Evolutionary conservation across 805 yeast species (phyloP).

Genomic region (Candida maesae): DNA sequence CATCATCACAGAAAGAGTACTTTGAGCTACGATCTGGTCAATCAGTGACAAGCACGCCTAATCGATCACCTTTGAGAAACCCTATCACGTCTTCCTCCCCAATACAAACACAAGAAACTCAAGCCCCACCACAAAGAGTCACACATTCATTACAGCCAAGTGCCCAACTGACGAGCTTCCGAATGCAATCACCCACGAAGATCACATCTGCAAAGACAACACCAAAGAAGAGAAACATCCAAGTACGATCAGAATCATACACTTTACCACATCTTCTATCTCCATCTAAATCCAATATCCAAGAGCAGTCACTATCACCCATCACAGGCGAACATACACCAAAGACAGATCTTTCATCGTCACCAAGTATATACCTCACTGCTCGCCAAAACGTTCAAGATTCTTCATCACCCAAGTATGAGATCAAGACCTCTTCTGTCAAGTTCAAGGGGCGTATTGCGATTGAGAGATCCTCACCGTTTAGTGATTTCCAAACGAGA

Average conservation of each 20-base stretch:
- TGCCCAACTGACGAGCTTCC: constrained; percentile 26
- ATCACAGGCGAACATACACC: background rate
- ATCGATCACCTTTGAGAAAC: background rate
- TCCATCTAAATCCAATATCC: constrained; percentile 8
- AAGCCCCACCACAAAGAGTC: background rate
- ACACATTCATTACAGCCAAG: constrained; percentile 11
- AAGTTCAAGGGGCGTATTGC: constrained; percentile 14
- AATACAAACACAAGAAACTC: constrained; percentile 1
- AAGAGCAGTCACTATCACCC: constrained; percentile 4
- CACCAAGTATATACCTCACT: constrained; percentile 15
- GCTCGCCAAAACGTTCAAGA: constrained; percentile 9
- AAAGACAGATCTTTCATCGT: constrained; percentile 2
- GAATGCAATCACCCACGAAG: constrained; percentile 23
- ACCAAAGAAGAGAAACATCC: constrained; percentile 16
- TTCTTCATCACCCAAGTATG: constrained; percentile 4
- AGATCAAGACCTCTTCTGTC: constrained; percentile 15
- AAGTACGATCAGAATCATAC: constrained; percentile 19
- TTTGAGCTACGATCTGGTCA: constrained; percentile 15
- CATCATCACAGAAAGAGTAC: constrained; percentile 8
- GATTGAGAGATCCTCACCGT: constrained; percentile 14
- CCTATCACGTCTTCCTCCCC: constrained; percentile 11
- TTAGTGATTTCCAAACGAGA: constrained; percentile 10
- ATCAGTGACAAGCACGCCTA: constrained; percentile 6
- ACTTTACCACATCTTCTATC: constrained; percentile 17
- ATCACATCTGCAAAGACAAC: constrained; percentile 12